These are phyloP conservation scores for Nissolia schottii DNA, from an alignment of 306 rosid genomes.

Conservation along the genomic window DNA sequence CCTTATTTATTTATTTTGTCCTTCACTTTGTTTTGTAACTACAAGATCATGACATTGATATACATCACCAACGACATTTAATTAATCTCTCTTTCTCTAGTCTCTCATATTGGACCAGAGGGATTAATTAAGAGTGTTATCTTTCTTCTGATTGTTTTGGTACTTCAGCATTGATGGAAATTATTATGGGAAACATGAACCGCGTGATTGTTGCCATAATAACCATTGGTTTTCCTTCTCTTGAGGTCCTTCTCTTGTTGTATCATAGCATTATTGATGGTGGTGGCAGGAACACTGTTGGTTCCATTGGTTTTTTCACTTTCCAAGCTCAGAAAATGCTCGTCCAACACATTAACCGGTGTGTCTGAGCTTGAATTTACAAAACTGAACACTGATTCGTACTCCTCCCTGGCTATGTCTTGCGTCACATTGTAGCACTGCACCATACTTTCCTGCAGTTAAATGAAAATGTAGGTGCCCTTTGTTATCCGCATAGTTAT, in stretches of 20 bases:
- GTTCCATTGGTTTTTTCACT: constrained; percentile 48
- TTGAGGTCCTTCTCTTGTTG: constrained; percentile 44
- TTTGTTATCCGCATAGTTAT: background rate
- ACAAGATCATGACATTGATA: background rate
- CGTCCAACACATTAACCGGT: constrained; percentile 76
- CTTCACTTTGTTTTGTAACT: background rate
- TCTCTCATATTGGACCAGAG: constrained; percentile 25
- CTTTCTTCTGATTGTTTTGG: constrained; percentile 19
- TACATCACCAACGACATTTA: background rate
- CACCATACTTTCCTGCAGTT: constrained; percentile 49
- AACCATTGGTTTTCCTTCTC: constrained; percentile 46
- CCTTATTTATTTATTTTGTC: background rate
- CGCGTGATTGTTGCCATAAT: constrained; percentile 36
- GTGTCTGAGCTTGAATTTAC: constrained; percentile 57
- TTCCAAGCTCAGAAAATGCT: constrained; percentile 64
- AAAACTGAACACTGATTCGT: constrained; percentile 46
- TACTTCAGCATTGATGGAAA: constrained; percentile 29
- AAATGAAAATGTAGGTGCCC: background rate
- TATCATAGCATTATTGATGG: too few species aligned
- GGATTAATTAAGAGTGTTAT: constrained; percentile 18
- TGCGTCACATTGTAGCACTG: constrained; percentile 56
- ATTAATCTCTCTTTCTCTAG: too few species aligned
- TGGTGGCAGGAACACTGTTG: constrained; percentile 11
- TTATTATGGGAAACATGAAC: constrained; percentile 50
- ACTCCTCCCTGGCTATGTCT: constrained; percentile 49